A percentile compares a stretch with the other conserved stretches of the same genome.
Conservation (phyloP, 495 filamentous ascomycete genomes). For the Talaromyces nanjingensis region DNA sequence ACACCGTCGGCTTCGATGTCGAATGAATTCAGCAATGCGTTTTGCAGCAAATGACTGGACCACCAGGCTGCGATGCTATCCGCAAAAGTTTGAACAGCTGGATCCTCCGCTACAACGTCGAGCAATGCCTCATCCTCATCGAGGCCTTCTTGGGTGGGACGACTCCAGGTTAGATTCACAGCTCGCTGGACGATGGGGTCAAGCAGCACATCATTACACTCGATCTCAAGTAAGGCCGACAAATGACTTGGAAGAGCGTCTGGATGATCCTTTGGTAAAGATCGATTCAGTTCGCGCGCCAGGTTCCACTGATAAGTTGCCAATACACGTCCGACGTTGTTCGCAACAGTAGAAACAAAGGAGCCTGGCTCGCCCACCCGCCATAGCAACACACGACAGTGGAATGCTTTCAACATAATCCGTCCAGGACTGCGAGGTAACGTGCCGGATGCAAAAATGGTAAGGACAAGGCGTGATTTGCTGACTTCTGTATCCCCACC, state of each 20-base stretch:
- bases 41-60: slow-evolving; percentile 69
- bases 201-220: slow-evolving; percentile 73
- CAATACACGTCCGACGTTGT: slow-evolving; percentile 58
- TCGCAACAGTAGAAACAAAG: slow-evolving; percentile 51
- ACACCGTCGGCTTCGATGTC: slow-evolving; percentile 39
- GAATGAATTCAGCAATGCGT: slow-evolving; percentile 56
- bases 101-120: slow-evolving; percentile 79
- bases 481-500: slow-evolving; percentile 88
- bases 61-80: slow-evolving; percentile 91
- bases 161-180: slow-evolving; percentile 87
- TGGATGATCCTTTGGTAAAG: slow-evolving; percentile 47
- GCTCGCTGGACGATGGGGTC: slow-evolving; percentile 74
- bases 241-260: slow-evolving; percentile 74
- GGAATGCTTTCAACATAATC: slow-evolving; percentile 87
- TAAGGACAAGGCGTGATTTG: slow-evolving; percentile 78
- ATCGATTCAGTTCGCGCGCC: slow-evolving; percentile 58
- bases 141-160: slow-evolving; percentile 58
- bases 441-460: slow-evolving; percentile 82
- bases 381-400: slow-evolving; percentile 83
- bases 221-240: slow-evolving; percentile 60
- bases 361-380: slow-evolving; percentile 60
- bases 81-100: slow-evolving; percentile 76
- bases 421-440: slow-evolving; percentile 76
- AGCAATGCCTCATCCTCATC: slow-evolving; percentile 60
- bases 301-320: slow-evolving; percentile 75